Percentiles rank a stretch among this genome's conserved stretches.
Conservation (phyloP, 352 stramenopile species). For the Pythium scleroteichum region DNA sequence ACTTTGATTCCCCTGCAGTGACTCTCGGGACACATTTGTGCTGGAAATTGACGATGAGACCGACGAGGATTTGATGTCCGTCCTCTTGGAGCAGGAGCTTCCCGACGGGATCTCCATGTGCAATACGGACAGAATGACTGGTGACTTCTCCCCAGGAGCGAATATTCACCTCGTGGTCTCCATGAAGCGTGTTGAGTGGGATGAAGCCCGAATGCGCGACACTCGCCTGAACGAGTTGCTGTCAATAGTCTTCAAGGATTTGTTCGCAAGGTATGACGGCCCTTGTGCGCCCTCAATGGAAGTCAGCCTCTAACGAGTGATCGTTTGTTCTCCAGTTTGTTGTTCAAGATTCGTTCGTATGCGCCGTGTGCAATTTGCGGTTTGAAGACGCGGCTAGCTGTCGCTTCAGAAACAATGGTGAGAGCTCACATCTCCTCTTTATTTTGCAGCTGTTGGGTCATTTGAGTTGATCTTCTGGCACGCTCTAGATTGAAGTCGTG, state of each 20-base stretch:
- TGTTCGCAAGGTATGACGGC: constrained; percentile 72
- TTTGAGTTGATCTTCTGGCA: no score
- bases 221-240: constrained; percentile 83
- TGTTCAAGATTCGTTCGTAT: constrained; percentile 73
- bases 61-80: constrained; percentile 91
- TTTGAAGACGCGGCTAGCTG: constrained; percentile 68
- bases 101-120: constrained; percentile 88
- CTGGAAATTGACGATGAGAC: constrained; percentile 92
- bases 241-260: constrained; percentile 82
- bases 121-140: constrained; percentile 78
- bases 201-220: constrained; percentile 86
- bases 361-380: constrained; percentile 84
- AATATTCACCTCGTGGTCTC: constrained; percentile 87
- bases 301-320: neutral
- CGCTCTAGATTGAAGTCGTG: constrained; percentile 79
- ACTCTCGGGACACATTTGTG: constrained; percentile 87
- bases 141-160: constrained; percentile 62
- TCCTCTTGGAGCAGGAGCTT: constrained; percentile 85
- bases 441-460: no score
- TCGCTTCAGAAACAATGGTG: constrained; percentile 86
- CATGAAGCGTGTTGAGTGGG: constrained; percentile 87
- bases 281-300: no score
- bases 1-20: constrained; percentile 32
- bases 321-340: constrained; percentile 42
- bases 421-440: neutral